Percentiles rank a stretch among this genome's conserved stretches.
These are phyloP conservation scores for Pulchroboletus neoregius DNA, from an alignment of 1,284 basidiomycete genomes.

Conservation along the genomic window DNA sequence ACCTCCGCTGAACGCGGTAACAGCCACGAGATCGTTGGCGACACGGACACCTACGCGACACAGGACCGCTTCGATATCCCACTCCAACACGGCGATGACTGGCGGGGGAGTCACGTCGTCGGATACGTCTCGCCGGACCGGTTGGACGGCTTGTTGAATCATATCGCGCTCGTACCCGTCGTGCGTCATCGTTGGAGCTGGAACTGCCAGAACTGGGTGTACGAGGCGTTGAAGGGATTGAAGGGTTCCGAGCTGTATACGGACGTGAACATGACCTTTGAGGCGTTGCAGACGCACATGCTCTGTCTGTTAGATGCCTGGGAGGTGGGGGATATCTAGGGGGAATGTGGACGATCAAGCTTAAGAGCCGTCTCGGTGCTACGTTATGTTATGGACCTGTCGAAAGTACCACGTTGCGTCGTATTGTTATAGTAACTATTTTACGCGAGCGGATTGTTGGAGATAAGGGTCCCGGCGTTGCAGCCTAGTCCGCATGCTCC, in stretches of 20 bases:
- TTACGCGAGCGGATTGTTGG: too few species aligned
- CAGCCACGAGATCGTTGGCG: slow-evolving; percentile 26
- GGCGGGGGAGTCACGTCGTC: slow-evolving; percentile 15
- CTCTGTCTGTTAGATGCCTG: slow-evolving; percentile 1
- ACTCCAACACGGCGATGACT: background rate
- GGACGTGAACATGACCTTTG: slow-evolving; percentile 2
- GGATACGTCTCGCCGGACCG: slow-evolving; percentile 10
- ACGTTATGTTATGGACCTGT: too few species aligned
- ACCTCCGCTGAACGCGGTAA: slow-evolving; percentile 22
- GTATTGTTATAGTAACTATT: background rate
- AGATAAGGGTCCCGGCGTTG: too few species aligned
- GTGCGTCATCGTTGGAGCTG: slow-evolving; percentile 7
- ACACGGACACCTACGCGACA: slow-evolving; percentile 21
- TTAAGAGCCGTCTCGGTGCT: too few species aligned
- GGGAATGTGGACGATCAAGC: too few species aligned
- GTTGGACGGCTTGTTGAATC: slow-evolving; percentile 4
- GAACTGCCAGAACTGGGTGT: slow-evolving; percentile 21
- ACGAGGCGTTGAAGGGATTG: slow-evolving; percentile 9
- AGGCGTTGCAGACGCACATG: slow-evolving; percentile 15
- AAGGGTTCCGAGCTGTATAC: slow-evolving; percentile 6
- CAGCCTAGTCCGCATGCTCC: too few species aligned
- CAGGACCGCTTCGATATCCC: slow-evolving; percentile 16
- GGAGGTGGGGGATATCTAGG: background rate
- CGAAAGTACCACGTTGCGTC: background rate
- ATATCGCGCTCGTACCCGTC: slow-evolving; percentile 6